phyloP scores from a whole-genome alignment of 2,329 filamentous ascomycete genomes.

The Fusarium pseudonygamai region DNA sequence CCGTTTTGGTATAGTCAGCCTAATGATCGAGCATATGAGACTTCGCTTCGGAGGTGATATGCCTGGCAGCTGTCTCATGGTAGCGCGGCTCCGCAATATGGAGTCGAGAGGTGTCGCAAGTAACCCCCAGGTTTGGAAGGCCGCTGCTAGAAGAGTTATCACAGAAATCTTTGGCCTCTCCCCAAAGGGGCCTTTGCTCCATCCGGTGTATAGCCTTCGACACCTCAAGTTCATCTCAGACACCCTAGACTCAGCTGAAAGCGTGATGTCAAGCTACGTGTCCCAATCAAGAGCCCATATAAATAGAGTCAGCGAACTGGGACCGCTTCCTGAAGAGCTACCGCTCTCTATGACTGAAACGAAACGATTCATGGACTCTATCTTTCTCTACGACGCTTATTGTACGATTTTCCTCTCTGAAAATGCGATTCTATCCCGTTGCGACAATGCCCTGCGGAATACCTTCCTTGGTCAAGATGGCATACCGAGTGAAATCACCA shows the following conservation, averaged over 20 bases:
- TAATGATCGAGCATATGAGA: not conserved
- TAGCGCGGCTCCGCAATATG: not conserved
- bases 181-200: not conserved
- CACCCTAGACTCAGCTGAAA: not conserved
- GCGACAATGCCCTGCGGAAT: not conserved
- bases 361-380: not conserved
- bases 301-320: no score
- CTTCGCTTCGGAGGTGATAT: not conserved
- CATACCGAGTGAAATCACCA: no score
- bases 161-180: rapidly evolving
- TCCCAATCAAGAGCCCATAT: not conserved
- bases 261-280: not conserved
- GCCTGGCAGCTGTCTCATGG: not conserved
- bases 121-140: rapidly evolving
- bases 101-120: rapidly evolving
- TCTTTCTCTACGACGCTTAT: not conserved
- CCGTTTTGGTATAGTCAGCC: not conserved
- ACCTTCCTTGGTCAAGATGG: not conserved
- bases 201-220: not conserved
- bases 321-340: rapidly evolving
- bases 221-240: not conserved
- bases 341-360: not conserved
- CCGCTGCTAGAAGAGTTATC: not conserved
- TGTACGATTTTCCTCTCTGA: not conserved
- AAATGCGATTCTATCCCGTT: not conserved